Conservation (phyloP, 345 rosid genomes). For the Salix viminalis region DNA sequence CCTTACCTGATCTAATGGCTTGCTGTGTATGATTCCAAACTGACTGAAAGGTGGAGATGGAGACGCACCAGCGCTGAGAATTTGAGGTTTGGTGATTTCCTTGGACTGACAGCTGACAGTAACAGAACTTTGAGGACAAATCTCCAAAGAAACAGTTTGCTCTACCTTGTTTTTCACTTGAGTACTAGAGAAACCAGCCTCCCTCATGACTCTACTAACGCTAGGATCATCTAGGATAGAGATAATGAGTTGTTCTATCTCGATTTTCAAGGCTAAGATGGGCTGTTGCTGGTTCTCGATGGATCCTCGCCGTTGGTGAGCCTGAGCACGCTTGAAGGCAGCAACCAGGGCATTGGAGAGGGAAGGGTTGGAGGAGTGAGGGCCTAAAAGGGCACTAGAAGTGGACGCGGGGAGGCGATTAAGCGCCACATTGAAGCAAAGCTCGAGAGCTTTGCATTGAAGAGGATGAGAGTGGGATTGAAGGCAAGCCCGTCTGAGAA, state of each 20-base stretch:
- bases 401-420: slow-evolving; percentile 91
- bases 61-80: slow-evolving; percentile 13
- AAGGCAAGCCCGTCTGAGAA: slow-evolving; percentile 81
- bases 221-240: slow-evolving; percentile 95
- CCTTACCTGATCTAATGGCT: slow-evolving; percentile 23
- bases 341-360: slow-evolving; percentile 93
- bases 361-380: slow-evolving; percentile 58
- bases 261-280: slow-evolving; percentile 80
- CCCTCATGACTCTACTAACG: slow-evolving; percentile 96
- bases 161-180: slow-evolving; percentile 86
- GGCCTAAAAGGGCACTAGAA: slow-evolving; percentile 52
- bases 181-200: slow-evolving; percentile 91
- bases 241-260: slow-evolving; percentile 81
- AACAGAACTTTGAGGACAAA: slow-evolving; percentile 40
- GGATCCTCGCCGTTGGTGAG: slow-evolving; percentile 92
- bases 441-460: slow-evolving; percentile 92
- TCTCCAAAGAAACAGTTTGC: slow-evolving; percentile 57
- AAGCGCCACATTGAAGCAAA: slow-evolving; percentile 93
- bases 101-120: slow-evolving; percentile 22
- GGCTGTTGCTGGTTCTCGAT: slow-evolving; percentile 90
- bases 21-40: slow-evolving; percentile 20
- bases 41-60: slow-evolving; percentile 28
- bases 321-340: slow-evolving; percentile 96
- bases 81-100: slow-evolving; percentile 26
- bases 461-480: slow-evolving; percentile 94